phyloP scores from a whole-genome alignment of 257 asterid genomes.

The Mentha longifolia region DNA sequence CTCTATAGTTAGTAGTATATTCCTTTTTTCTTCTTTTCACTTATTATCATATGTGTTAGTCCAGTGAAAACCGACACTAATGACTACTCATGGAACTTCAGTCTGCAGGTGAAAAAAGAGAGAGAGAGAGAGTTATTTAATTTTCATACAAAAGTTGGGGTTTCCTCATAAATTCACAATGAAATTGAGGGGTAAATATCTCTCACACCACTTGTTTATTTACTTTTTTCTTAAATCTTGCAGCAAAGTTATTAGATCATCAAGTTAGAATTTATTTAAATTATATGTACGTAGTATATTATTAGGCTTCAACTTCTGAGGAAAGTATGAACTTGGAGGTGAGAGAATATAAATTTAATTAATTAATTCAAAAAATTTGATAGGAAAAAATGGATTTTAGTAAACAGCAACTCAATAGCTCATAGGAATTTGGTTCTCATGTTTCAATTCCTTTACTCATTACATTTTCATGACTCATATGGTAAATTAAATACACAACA shows the following conservation, averaged over 20 bases:
- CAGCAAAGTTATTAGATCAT: too few species aligned
- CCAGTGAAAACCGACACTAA: conserved; percentile 28
- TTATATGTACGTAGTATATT: too few species aligned
- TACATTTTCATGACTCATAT: too few species aligned
- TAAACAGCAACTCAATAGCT: not conserved
- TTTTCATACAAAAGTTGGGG: not conserved
- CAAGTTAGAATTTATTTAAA: too few species aligned
- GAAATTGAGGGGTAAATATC: not conserved
- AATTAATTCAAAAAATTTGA: not conserved
- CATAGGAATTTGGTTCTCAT: conserved; percentile 35
- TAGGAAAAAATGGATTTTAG: not conserved
- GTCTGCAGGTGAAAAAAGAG: conserved; percentile 35
- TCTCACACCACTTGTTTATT: too few species aligned
- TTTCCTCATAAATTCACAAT: not conserved
- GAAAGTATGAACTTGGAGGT: conserved; percentile 19
- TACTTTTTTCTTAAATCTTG: not conserved
- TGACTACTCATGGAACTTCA: conserved; percentile 39
- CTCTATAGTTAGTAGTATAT: too few species aligned
- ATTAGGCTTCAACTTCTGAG: too few species aligned
- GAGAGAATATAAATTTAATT: too few species aligned
- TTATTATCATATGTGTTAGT: not conserved
- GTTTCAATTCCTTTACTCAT: too few species aligned
- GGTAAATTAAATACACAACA: too few species aligned
- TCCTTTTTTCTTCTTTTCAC: not conserved
- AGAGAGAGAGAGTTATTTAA: not conserved